These are phyloP conservation scores for Cardamine resedifolia DNA, from an alignment of 345 rosid species.

Conservation along the genomic window DNA sequence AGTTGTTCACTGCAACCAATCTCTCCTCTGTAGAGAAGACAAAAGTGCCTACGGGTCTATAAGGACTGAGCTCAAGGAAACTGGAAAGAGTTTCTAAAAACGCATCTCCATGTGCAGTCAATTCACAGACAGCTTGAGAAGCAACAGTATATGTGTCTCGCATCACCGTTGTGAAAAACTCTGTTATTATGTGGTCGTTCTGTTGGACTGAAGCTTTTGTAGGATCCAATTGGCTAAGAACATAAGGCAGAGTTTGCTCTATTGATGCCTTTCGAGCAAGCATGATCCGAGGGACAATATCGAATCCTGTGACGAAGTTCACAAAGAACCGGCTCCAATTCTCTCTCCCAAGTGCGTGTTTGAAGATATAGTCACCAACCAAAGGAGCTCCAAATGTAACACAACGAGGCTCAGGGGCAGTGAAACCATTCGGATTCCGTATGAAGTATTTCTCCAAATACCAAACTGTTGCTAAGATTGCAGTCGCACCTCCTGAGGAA, in stretches of 20 bases:
- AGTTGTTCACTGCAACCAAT: slow-evolving; percentile 53
- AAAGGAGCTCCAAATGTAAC: slow-evolving; percentile 89
- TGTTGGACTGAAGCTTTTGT: not conserved
- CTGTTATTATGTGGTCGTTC: not conserved
- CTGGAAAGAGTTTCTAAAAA: not conserved
- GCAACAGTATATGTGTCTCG: slow-evolving; percentile 55
- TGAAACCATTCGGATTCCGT: not conserved
- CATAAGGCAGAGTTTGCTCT: slow-evolving; percentile 28
- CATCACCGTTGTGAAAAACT: slow-evolving; percentile 52
- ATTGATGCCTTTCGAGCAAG: slow-evolving; percentile 55
- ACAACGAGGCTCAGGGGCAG: slow-evolving; percentile 47
- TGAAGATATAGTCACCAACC: slow-evolving; percentile 56
- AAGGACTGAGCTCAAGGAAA: slow-evolving; percentile 72
- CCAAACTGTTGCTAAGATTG: slow-evolving; percentile 69
- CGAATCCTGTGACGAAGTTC: slow-evolving; percentile 63
- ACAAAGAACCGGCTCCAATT: slow-evolving; percentile 61
- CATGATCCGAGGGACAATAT: slow-evolving; percentile 66
- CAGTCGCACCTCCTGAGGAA: slow-evolving; percentile 75
- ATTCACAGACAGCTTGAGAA: slow-evolving; percentile 39
- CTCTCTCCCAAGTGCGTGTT: slow-evolving; percentile 70
- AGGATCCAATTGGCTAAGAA: slow-evolving; percentile 39
- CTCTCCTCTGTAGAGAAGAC: slow-evolving; percentile 56
- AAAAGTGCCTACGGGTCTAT: slow-evolving; percentile 71
- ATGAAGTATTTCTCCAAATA: slow-evolving; percentile 44
- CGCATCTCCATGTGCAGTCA: no score